Evolutionary conservation across 176 grass and related monocot species (phyloP).

Genomic region (Thinopyrum elongatum): DNA sequence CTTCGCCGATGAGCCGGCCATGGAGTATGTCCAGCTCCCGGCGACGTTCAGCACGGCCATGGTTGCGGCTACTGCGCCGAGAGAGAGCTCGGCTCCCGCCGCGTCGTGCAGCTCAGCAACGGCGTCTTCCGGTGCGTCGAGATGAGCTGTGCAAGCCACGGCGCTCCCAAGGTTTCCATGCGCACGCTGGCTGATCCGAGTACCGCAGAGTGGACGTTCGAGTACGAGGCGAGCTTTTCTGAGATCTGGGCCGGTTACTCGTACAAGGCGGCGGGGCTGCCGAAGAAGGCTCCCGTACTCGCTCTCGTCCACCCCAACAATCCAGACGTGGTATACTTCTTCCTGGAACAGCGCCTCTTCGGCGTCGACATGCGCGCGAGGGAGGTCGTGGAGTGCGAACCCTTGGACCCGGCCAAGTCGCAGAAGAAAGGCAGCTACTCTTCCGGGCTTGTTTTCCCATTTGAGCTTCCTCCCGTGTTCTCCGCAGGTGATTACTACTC

Average conservation of each 20-base stretch:
- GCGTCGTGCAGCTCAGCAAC: constrained; percentile 5
- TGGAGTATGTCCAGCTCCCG: constrained; percentile 4
- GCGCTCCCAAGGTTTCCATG: background rate
- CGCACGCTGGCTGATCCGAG: background rate
- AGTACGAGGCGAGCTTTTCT: constrained; percentile 3
- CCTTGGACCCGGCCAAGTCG: background rate
- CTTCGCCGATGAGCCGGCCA: background rate
- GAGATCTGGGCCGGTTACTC: constrained; percentile 10
- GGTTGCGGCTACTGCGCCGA: background rate
- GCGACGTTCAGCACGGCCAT: background rate
- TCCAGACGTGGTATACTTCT: background rate
- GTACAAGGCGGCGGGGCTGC: constrained; percentile 4
- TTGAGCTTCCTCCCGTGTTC: background rate
- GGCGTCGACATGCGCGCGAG: background rate
- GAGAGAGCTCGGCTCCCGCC: background rate
- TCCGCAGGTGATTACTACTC: background rate
- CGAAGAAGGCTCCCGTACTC: background rate
- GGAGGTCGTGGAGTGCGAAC: background rate
- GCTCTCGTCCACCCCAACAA: background rate
- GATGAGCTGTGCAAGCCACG: background rate
- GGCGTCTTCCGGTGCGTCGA: constrained; percentile 5
- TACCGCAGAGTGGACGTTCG: background rate
- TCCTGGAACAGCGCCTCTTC: background rate
- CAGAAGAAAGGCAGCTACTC: background rate
- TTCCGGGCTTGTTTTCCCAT: background rate